These are phyloP conservation scores for Neonectria ditissima DNA, from an alignment of 2,329 filamentous ascomycete species.

Conservation along the genomic window DNA sequence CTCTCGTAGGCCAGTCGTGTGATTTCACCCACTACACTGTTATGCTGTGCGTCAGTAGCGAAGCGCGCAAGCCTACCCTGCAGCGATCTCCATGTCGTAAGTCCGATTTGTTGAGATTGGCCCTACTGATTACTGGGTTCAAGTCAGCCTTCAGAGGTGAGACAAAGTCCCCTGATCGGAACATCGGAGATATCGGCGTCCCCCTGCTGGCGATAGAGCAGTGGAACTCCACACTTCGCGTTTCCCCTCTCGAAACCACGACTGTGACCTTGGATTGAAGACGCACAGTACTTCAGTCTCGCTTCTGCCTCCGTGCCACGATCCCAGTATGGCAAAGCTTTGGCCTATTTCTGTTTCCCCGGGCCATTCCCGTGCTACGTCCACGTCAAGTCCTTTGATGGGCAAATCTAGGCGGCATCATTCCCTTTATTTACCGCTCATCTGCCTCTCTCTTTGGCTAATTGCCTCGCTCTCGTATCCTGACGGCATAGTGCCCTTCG, in stretches of 20 bases:
- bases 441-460: conserved; percentile 1
- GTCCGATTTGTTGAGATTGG: neutral
- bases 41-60: too few species aligned
- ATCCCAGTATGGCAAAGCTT: neutral
- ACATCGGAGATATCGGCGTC: neutral
- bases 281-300: too few species aligned
- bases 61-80: too few species aligned
- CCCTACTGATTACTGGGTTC: neutral
- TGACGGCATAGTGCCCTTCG: neutral
- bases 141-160: neutral
- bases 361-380: neutral
- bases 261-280: neutral
- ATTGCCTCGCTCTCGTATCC: conserved; percentile 10
- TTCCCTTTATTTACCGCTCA: neutral
- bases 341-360: neutral
- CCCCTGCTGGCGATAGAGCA: neutral
- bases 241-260: neutral
- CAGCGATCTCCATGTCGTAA: neutral
- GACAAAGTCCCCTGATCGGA: neutral
- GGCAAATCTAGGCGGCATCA: neutral
- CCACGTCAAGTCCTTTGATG: neutral
- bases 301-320: neutral
- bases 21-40: too few species aligned
- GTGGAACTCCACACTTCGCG: neutral
- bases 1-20: too few species aligned